Evolutionary conservation across 495 filamentous ascomycete genomes (phyloP), one percentile per base, ranked within the genome.

Genomic region (Neurospora tetraspora): DNA sequence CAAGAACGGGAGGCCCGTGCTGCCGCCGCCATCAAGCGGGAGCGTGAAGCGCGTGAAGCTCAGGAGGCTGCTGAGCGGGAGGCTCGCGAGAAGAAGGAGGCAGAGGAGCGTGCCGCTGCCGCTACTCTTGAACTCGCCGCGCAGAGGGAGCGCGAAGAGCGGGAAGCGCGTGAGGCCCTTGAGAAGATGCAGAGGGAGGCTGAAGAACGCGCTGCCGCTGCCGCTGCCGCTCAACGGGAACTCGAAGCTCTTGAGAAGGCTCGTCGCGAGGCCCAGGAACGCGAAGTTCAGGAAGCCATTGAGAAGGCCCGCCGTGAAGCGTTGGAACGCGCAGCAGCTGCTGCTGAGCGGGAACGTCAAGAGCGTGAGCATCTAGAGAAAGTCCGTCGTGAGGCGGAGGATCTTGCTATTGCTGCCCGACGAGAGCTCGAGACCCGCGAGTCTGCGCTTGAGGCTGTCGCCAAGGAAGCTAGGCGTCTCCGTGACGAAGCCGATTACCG

Each of bases 401-500:
- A 65, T 34, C 53, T 65, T 9, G 53, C 53, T 65, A 34, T 65
- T 65, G 53, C 53, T 65, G 53, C 53, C 53, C 53, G 53, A 0
- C 53, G 53, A 18, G 53, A 65, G 53, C 53, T 65, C 1, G 53
- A 65, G 53, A 65, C 53, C 27, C 53, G 53, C 2, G 53, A 65
- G 8, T 18, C 53, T 36, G 53, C 53, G 14, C 5, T 65, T 5
- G 53, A 65, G 53, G 53, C 53, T 7, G 53, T 65, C 1, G 70
- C 53, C 59, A 39, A 73, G 68, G 75, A 78, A 20, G 75, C 74
- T 31, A 71, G 75, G 37, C 77, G 76, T 5, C 70, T 75, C 20
- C 78, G 73, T 38, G 79, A 77, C 71, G 77, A 77, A 31, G 74
- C 78, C 39, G 77, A 77, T 42, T 69, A 61, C 20, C 75, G 71